phyloP scores from a whole-genome alignment of 208 protist species.

The Wallacemonas collosoma region DNA sequence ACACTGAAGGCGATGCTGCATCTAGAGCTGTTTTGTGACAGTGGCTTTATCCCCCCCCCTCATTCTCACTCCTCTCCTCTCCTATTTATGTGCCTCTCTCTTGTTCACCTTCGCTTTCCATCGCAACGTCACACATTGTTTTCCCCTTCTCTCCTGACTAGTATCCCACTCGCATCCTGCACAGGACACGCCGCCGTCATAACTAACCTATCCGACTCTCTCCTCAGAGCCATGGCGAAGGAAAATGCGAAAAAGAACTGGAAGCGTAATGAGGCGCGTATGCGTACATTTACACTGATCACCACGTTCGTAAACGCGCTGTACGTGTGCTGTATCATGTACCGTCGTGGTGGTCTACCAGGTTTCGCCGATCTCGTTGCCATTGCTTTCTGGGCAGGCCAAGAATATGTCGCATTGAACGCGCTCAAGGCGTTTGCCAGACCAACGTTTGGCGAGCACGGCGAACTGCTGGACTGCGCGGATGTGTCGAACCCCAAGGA shows the following conservation, averaged over 20 bases:
- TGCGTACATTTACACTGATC: constrained; percentile 71
- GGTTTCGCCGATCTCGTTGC: constrained; percentile 52
- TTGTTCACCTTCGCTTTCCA: too few relatives aligned
- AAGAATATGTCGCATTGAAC: constrained; percentile 68
- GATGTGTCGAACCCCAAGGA: constrained; percentile 79
- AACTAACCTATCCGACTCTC: too few relatives aligned
- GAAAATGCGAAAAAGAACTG: constrained; percentile 88
- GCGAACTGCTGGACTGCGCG: constrained; percentile 71
- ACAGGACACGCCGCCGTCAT: too few relatives aligned
- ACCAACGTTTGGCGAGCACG: constrained; percentile 44
- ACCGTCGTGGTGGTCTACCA: constrained; percentile 61
- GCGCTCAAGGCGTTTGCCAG: constrained; percentile 58
- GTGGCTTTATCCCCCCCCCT: too few relatives aligned
- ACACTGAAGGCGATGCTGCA: too few relatives aligned
- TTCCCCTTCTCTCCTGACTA: too few relatives aligned
- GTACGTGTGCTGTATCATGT: constrained; percentile 58
- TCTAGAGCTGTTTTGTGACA: too few relatives aligned
- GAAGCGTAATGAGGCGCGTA: constrained; percentile 63
- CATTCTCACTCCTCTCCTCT: too few relatives aligned
- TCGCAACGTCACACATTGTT: too few relatives aligned
- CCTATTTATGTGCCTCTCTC: too few relatives aligned
- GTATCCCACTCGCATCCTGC: too few relatives aligned
- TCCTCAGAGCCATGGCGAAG: constrained; percentile 62
- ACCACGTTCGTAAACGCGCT: constrained; percentile 65
- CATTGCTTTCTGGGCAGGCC: constrained; percentile 76